Evolutionary conservation across 495 filamentous ascomycete species (phyloP).

Genomic region (Zalerion maritima): DNA sequence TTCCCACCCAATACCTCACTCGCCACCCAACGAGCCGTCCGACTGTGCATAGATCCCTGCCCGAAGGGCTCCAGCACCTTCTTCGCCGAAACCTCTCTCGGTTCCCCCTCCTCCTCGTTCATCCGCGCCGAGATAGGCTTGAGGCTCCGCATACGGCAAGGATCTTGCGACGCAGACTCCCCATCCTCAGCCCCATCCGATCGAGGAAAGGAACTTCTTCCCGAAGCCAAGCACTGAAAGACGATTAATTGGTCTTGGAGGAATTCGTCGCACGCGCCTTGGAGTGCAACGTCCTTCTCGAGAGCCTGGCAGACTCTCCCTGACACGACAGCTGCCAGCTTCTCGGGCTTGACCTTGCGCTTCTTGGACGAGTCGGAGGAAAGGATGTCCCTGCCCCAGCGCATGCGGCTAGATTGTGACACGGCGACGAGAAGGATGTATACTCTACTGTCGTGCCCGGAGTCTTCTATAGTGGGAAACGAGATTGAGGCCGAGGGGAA

Average conservation of each 20-base stretch:
- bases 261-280: conserved; percentile 49
- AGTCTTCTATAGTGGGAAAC: conserved; percentile 42
- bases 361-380: conserved; percentile 31
- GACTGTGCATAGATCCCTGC: conserved; percentile 51
- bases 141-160: neutral
- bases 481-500: conserved; percentile 32
- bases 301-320: conserved; percentile 42
- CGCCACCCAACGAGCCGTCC: conserved; percentile 64
- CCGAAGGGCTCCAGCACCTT: conserved; percentile 30
- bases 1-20: conserved; percentile 34
- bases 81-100: conserved; percentile 15
- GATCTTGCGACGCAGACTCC: conserved; percentile 6
- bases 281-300: conserved; percentile 36
- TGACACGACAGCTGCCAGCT: conserved; percentile 24
- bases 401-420: conserved; percentile 42
- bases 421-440: conserved; percentile 64
- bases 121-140: conserved; percentile 3
- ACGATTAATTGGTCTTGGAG: conserved; percentile 72
- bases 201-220: conserved; percentile 25
- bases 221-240: conserved; percentile 60
- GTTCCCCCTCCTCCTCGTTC: conserved; percentile 7
- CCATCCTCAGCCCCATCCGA: conserved; percentile 7
- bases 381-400: conserved; percentile 54
- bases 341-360: conserved; percentile 12
- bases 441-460: conserved; percentile 41